phyloP scores from a whole-genome alignment of 1,139 yeast genomes.

The Waltiozyma sp. region DNA sequence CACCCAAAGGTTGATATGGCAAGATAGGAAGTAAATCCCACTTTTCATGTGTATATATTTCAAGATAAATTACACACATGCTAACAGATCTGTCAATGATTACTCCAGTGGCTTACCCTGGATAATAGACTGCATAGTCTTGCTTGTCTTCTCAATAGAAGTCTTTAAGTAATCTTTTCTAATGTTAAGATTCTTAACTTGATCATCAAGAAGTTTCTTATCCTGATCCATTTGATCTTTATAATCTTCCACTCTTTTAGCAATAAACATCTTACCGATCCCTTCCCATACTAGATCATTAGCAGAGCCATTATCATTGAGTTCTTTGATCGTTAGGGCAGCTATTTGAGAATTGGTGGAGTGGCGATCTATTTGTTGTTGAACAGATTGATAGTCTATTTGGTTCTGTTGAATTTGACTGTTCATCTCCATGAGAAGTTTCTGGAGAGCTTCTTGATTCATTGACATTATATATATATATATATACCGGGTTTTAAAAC shows the following conservation, averaged over 20 bases:
- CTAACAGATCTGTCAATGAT: no score
- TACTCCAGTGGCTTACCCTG: constrained; percentile 11
- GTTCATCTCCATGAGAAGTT: constrained; percentile 41
- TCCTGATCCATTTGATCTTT: constrained; percentile 38
- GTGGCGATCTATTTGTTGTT: constrained; percentile 30
- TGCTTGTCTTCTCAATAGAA: constrained; percentile 64
- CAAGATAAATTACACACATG: no score
- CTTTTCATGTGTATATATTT: no score
- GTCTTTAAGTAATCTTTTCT: constrained; percentile 67
- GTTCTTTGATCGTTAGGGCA: constrained; percentile 7
- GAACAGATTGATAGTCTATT: constrained; percentile 55
- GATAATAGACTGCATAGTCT: constrained; percentile 46
- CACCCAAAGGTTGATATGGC: no score
- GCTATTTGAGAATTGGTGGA: constrained; percentile 5
- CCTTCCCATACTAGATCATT: constrained; percentile 66
- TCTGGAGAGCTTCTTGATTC: constrained; percentile 5
- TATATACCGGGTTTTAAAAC: no score
- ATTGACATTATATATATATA: constrained; percentile 29
- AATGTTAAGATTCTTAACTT: constrained; percentile 48
- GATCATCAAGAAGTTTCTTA: constrained; percentile 43
- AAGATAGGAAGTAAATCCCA: no score
- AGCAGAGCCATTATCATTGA: constrained; percentile 21
- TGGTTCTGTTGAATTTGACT: constrained; percentile 45
- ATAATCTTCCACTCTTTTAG: constrained; percentile 28
- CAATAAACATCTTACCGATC: constrained; percentile 64